These are phyloP conservation scores for Blastosporella zonata DNA, from an alignment of 1,284 basidiomycete species.

Conservation along the genomic window DNA sequence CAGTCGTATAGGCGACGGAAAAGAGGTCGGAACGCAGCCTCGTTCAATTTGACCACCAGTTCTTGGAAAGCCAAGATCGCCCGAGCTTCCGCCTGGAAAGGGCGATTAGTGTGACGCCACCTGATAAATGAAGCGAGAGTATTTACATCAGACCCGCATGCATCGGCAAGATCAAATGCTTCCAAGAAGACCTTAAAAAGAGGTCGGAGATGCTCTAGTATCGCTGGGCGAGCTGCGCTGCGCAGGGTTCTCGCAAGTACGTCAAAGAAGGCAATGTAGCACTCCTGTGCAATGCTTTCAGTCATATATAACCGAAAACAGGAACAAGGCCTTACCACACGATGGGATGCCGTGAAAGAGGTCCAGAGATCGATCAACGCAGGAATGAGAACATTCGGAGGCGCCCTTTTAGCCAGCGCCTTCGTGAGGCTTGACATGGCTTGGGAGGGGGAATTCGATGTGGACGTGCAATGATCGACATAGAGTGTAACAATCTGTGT, in stretches of 20 bases:
- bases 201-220: conserved; percentile 69
- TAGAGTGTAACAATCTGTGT: conserved; percentile 54
- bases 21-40: conserved; percentile 88
- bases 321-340: conserved; percentile 33
- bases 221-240: conserved; percentile 58
- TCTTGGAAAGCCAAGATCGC: conserved; percentile 81
- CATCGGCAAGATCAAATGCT: conserved; percentile 62
- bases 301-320: not conserved
- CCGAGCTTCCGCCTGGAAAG: conserved; percentile 46
- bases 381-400: conserved; percentile 65
- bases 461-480: conserved; percentile 40
- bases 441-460: conserved; percentile 26
- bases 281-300: conserved; percentile 24
- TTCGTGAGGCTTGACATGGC: conserved; percentile 41
- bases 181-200: conserved; percentile 84
- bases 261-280: conserved; percentile 60
- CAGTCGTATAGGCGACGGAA: conserved; percentile 95
- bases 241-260: conserved; percentile 66
- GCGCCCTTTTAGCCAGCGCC: conserved; percentile 64
- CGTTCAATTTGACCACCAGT: conserved; percentile 91
- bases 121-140: conserved; percentile 14
- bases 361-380: conserved; percentile 61
- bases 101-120: not conserved
- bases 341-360: conserved; percentile 26
- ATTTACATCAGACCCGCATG: conserved; percentile 34